Conservation (phyloP, 2,329 filamentous ascomycete genomes). For the Aureobasidium sp. region DNA sequence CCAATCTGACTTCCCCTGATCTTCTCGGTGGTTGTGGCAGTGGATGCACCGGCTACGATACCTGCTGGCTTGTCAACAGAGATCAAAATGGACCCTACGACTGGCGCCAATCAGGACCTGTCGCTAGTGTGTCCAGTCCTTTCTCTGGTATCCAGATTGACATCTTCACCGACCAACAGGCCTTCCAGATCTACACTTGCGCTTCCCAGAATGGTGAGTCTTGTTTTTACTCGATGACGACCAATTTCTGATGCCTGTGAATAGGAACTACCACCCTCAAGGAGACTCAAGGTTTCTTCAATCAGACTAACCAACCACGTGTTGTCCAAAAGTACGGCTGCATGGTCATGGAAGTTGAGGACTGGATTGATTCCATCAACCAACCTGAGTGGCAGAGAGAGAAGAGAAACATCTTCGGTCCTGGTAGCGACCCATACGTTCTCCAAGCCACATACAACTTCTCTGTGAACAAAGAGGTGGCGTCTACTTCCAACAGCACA, state of each 20-base stretch:
- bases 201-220: slow-evolving; percentile 62
- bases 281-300: slow-evolving; percentile 58
- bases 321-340: slow-evolving; percentile 72
- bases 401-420: slow-evolving; percentile 44
- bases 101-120: slow-evolving; percentile 54
- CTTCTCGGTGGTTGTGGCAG: slow-evolving; percentile 69
- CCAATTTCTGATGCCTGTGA: slow-evolving; percentile 13
- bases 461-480: slow-evolving; percentile 27
- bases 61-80: slow-evolving; percentile 62
- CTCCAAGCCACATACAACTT: slow-evolving; percentile 41
- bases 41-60: slow-evolving; percentile 81
- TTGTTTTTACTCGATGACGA: slow-evolving; percentile 28
- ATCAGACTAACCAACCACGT: slow-evolving; percentile 48
- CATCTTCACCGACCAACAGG: slow-evolving; percentile 74
- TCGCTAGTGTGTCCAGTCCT: slow-evolving; percentile 60
- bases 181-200: slow-evolving; percentile 84
- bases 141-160: slow-evolving; percentile 81
- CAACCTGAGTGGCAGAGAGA: slow-evolving; percentile 76
- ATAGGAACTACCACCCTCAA: slow-evolving; percentile 55
- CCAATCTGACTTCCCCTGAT: slow-evolving; percentile 56
- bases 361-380: slow-evolving; percentile 92
- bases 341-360: slow-evolving; percentile 83
- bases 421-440: slow-evolving; percentile 36
- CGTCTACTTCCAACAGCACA: slow-evolving; percentile 15
- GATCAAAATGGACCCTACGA: slow-evolving; percentile 50